Conservation (phyloP, 164 flowering plant genomes). For the Stephania yunnanensis region DNA sequence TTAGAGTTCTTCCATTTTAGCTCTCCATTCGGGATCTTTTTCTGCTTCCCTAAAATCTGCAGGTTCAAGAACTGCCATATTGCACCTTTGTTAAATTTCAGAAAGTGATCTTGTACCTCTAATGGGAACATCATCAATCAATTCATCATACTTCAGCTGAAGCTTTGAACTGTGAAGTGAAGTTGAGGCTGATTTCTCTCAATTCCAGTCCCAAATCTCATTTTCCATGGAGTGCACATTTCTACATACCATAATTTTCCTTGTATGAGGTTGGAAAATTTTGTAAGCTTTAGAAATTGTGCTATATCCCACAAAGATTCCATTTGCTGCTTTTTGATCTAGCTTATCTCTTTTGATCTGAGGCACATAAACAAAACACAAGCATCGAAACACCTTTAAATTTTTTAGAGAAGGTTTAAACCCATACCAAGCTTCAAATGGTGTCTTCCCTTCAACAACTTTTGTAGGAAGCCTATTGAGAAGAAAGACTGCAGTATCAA, state of each 20-base stretch:
- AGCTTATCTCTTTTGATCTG: neutral
- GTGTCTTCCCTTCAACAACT: neutral
- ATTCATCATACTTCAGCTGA: neutral
- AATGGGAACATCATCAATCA: neutral
- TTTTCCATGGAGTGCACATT: no score
- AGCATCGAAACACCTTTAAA: neutral
- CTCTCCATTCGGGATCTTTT: neutral
- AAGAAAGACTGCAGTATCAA: neutral
- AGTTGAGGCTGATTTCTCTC: no score
- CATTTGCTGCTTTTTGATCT: no score
- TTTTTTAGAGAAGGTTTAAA: neutral
- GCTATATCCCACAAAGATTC: no score
- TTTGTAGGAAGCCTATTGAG: slow-evolving; percentile 3
- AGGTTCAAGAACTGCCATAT: neutral
- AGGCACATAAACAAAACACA: neutral
- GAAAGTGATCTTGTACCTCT: neutral
- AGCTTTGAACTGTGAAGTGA: no score
- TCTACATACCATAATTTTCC: no score
- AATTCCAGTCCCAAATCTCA: no score
- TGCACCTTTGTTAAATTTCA: neutral
- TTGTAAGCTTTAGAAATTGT: no score
- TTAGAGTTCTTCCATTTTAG: neutral
- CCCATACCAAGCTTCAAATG: slow-evolving; percentile 9
- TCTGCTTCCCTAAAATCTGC: neutral
- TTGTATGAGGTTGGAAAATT: no score